Evolutionary conservation across 2,329 filamentous ascomycete genomes (phyloP), one percentile per base, ranked within the genome.

Genomic region (Fusarium lateritium): DNA sequence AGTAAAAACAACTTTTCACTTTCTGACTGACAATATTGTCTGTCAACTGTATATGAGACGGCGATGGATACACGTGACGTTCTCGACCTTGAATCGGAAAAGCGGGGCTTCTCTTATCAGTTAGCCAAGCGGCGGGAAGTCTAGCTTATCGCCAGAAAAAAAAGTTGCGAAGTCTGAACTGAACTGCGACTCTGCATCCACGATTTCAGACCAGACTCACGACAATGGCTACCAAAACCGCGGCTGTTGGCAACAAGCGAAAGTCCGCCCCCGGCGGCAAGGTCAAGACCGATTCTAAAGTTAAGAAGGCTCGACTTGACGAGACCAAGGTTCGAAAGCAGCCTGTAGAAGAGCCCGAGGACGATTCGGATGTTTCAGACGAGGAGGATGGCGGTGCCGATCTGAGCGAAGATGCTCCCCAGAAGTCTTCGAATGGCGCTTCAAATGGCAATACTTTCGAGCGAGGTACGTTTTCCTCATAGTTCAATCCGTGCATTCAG

Each of bases 311-410:
- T 39, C 83, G 83, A 69, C 73, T 85, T 33, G 78, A 82, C 24
- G 74, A 78, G 58, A 51, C 71, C 53, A 77, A 77, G 67, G 43
- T 68, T 19, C 65, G 62, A 59, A 71, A 62, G 78, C 82, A 81
- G 46, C 80, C 79, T 31, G 79, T 81, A 17, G 78, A 83, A 51
- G 79, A 78, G 45, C 78, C 79, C 22, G 80, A 81, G 51, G 82
- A 84, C 60, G 80, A 81, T 52, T 78, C 81, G 62, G 80, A 83
- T 50, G 80, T 77, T 56, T 86, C 85, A 6, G 85, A 87, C 53
- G 85, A 87, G 17, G 87, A 87, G 11, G 85, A 87, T 62, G 86
- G 86, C 9, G 86, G 86, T 50, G 86, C 79, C 24, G 76, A 80
- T 57, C 78, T 87, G 71, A 81, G 81, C 62, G 74, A 78, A 51